Conservation (phyloP, 148 eudicot genomes). For the Camellia lanceoleosa region DNA sequence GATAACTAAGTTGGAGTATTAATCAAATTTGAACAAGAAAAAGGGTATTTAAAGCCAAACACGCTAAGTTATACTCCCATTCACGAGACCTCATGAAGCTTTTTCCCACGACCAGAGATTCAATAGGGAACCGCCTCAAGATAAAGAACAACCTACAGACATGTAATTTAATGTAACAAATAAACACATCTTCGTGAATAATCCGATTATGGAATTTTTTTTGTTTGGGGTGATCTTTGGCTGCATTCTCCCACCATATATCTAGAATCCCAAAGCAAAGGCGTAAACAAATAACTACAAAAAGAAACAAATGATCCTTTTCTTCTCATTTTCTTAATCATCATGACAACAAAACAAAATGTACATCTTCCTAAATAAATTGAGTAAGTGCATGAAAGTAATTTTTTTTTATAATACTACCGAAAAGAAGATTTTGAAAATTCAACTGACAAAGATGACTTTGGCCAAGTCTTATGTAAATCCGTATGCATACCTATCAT, state of each 20-base stretch:
- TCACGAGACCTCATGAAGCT: conserved; percentile 55
- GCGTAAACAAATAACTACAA: conserved; percentile 58
- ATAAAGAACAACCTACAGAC: conserved; percentile 52
- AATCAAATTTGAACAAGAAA: too few species aligned
- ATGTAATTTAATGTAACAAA: not conserved
- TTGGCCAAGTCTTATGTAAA: too few species aligned
- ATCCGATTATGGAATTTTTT: not conserved
- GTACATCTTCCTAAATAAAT: not conserved
- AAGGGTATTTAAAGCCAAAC: too few species aligned
- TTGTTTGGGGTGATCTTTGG: not conserved
- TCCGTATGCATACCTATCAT: too few species aligned
- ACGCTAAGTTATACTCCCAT: not conserved
- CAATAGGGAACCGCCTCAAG: conserved; percentile 63
- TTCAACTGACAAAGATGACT: too few species aligned
- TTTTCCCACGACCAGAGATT: conserved; percentile 65
- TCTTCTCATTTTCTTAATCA: not conserved
- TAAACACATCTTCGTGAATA: too few species aligned
- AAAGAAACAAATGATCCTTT: conserved; percentile 4
- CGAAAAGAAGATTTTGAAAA: conserved; percentile 54
- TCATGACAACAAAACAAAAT: not conserved
- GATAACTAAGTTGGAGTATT: too few species aligned
- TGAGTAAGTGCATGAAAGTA: not conserved
- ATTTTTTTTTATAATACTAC: conserved; percentile 22
- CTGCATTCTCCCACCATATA: conserved; percentile 66
- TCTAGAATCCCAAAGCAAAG: conserved; percentile 55